Conservation (phyloP, 345 rosid genomes). For the Melaleuca quinquenervia region DNA sequence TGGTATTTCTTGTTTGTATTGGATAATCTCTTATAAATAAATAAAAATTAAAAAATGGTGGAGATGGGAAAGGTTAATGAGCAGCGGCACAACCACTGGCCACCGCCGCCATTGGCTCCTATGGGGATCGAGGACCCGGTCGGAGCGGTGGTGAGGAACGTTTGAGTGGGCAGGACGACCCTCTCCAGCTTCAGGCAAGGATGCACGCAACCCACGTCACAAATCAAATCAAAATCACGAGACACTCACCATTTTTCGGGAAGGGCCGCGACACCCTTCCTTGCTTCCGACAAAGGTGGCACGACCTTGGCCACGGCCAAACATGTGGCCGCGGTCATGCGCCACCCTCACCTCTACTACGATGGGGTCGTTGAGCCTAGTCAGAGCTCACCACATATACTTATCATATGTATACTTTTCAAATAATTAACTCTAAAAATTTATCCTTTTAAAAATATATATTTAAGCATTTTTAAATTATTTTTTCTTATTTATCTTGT, state of each 20-base stretch:
- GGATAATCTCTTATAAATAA: too few relatives aligned
- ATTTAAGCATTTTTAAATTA: too few relatives aligned
- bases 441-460: too few relatives aligned
- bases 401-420: too few relatives aligned
- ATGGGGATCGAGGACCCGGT: too few relatives aligned
- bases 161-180: background rate
- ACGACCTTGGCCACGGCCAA: background rate
- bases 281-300: background rate
- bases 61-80: background rate
- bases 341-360: background rate
- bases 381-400: background rate
- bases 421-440: background rate
- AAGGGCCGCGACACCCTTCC: background rate
- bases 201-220: background rate
- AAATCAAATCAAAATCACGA: background rate
- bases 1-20: too few relatives aligned
- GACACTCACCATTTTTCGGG: background rate
- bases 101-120: too few relatives aligned
- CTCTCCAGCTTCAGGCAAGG: background rate
- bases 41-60: background rate
- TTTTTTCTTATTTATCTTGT: too few relatives aligned
- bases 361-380: background rate
- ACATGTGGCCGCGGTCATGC: background rate
- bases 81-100: background rate
- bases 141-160: background rate